Evolutionary conservation across 176 grass and related monocot species (phyloP).

Genomic region (Canna indica): DNA sequence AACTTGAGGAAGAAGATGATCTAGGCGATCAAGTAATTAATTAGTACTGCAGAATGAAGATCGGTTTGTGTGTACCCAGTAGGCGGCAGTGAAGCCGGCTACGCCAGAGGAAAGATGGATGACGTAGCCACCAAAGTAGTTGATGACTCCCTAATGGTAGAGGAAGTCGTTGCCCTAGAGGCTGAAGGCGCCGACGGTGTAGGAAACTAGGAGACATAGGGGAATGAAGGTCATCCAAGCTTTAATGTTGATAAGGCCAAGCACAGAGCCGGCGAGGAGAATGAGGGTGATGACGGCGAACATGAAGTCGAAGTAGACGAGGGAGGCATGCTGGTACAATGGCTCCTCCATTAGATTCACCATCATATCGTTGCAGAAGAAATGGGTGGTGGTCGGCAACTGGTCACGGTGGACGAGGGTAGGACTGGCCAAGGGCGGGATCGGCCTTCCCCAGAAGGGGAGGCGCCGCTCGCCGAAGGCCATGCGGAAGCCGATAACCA

Average conservation of each 20-base stretch:
- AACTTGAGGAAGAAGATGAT: slow-evolving; percentile 1
- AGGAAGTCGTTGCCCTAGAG: slow-evolving; percentile 88
- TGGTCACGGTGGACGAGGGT: slow-evolving; percentile 1
- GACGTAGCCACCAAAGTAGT: slow-evolving; percentile 91
- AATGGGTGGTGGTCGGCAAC: not conserved
- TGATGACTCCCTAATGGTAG: slow-evolving; percentile 87
- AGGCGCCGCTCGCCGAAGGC: slow-evolving; percentile 16
- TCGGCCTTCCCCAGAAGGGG: slow-evolving; percentile 15
- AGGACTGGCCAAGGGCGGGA: not conserved
- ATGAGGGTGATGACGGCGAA: slow-evolving; percentile 80
- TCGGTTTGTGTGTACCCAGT: slow-evolving; percentile 51
- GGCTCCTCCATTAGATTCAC: slow-evolving; percentile 1
- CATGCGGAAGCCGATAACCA: slow-evolving; percentile 8
- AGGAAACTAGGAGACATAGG: slow-evolving; percentile 70
- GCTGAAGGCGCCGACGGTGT: slow-evolving; percentile 80
- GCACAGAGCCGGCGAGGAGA: slow-evolving; percentile 60
- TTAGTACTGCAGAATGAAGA: no score
- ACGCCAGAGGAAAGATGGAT: slow-evolving; percentile 83
- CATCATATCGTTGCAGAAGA: slow-evolving; percentile 7
- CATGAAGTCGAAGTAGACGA: slow-evolving; percentile 20
- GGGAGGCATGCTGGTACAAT: slow-evolving; percentile 4
- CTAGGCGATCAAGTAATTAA: not conserved
- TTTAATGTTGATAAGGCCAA: slow-evolving; percentile 80
- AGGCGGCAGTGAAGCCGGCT: slow-evolving; percentile 76
- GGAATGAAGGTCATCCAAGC: slow-evolving; percentile 89